These are phyloP conservation scores for Cornus kousa DNA, from an alignment of 148 eudicot species.

Conservation along the genomic window DNA sequence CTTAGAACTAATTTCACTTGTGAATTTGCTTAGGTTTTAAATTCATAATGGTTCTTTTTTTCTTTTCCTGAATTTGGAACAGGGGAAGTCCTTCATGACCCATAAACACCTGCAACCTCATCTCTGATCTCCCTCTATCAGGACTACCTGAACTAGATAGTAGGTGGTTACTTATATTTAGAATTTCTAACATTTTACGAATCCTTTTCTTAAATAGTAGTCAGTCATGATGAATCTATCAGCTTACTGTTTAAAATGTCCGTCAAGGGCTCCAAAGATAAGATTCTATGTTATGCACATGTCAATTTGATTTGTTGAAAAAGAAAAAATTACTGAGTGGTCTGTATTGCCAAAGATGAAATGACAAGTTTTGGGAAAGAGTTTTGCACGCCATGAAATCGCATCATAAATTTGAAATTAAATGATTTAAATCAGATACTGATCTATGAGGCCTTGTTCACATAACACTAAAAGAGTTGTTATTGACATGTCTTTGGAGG, in stretches of 20 bases:
- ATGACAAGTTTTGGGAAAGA: neutral
- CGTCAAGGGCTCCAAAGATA: neutral
- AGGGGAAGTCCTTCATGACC: too few relatives aligned
- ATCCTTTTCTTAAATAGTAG: neutral
- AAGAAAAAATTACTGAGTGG: neutral
- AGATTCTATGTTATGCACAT: neutral
- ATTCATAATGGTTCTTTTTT: too few relatives aligned
- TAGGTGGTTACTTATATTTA: neutral
- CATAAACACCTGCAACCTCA: too few relatives aligned
- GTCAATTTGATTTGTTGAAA: neutral
- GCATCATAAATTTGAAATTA: neutral
- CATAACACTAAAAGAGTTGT: neutral
- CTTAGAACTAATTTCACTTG: too few relatives aligned
- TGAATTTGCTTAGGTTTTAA: too few relatives aligned
- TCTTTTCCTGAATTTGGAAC: too few relatives aligned
- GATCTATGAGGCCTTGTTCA: neutral
- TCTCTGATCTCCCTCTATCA: too few relatives aligned
- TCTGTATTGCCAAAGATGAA: neutral
- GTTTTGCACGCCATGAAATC: neutral
- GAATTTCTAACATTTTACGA: neutral
- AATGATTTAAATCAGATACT: too few relatives aligned
- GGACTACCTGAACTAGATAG: neutral
- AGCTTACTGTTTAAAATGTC: neutral
- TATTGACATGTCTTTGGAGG: neutral
- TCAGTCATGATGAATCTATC: neutral